Conservation (phyloP, 805 yeast species). For the Yarrowia sp. region DNA sequence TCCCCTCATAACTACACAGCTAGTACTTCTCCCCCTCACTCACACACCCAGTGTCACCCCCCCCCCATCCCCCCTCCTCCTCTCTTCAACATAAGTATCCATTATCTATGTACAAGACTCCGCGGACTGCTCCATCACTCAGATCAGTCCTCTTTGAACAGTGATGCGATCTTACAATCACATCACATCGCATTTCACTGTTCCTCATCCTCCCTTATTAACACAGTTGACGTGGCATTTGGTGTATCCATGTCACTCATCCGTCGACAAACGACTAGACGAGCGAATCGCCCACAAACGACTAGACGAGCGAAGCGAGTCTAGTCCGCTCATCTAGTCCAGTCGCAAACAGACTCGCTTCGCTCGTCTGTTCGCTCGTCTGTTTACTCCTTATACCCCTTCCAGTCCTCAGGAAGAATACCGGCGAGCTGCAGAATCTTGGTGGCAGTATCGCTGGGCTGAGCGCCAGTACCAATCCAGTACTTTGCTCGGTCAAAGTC, state of each 20-base stretch:
- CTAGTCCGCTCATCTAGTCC: no score
- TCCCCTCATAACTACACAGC: no score
- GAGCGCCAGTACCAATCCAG: slow-evolving; percentile 98
- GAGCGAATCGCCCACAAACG: no score
- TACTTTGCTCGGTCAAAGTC: slow-evolving; percentile 91
- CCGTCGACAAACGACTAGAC: no score
- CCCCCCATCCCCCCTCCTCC: neutral
- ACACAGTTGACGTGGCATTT: no score
- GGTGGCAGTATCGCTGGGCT: slow-evolving; percentile 82
- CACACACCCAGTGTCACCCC: neutral
- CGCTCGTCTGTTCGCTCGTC: neutral
- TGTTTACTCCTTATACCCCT: slow-evolving; percentile 49
- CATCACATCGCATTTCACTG: no score
- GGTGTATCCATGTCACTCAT: neutral
- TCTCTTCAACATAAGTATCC: neutral
- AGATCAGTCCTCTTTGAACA: no score
- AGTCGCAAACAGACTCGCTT: neutral
- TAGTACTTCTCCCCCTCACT: no score
- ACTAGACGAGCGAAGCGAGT: no score
- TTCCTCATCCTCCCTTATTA: no score
- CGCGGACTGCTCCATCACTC: no score
- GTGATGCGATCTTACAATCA: no score
- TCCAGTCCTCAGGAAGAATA: slow-evolving; percentile 57
- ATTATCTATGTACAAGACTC: slow-evolving; percentile 32
- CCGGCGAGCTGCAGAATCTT: slow-evolving; percentile 75